Base-by-base conservation (phyloP, 1,139 yeast species). In the Pichia sp. region DNA sequence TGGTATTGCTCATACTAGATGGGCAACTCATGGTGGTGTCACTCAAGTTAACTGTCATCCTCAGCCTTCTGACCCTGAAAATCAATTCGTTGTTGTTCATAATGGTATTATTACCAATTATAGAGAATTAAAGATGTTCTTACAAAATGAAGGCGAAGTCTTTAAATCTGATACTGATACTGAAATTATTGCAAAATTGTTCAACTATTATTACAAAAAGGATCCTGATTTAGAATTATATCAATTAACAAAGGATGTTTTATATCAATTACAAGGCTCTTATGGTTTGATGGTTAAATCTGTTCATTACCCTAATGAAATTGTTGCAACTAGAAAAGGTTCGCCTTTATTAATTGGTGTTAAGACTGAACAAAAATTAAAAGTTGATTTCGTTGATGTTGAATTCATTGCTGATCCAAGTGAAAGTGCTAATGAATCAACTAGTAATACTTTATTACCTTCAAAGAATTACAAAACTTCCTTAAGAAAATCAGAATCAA, bases 21-120 rank as follows among this genome's bases (percentile, higher is more conserved):
- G 99, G 99, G 98, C 99, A 43, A 94, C 99, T 41, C 99, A 94
- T 69, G 99, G 99, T 68, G 87, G 83, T 61, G 97, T 97, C 49
- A 80, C 79, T 60, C 80, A 76, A 52, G 64, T 70, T 56, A 94
- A 94, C 73, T 92, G 97, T 67, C 99, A 94, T 66, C 99, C 99
- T 46, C 98, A 92, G 66, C 74, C 94, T 59, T 87, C 96, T 0
- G 98, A 88, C 66, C 76, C 77, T 12, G 68, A 70, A 46, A 85
- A 85, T 58, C 96, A 90, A 66, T 94, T 94, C 63, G 81, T 86
- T 37, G 84, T 94, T 55, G 97, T 94, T 46, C 99, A 94, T 73
- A 94, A 94, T 62, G 99, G 99, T 76, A 92, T 94, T 67, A 88
- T 94, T 67, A 90, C 98, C 61, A 94, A 94, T 71, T 92, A 84